Evolutionary conservation across 805 yeast genomes (phyloP).

Genomic region (Starmerella vaccinii): DNA sequence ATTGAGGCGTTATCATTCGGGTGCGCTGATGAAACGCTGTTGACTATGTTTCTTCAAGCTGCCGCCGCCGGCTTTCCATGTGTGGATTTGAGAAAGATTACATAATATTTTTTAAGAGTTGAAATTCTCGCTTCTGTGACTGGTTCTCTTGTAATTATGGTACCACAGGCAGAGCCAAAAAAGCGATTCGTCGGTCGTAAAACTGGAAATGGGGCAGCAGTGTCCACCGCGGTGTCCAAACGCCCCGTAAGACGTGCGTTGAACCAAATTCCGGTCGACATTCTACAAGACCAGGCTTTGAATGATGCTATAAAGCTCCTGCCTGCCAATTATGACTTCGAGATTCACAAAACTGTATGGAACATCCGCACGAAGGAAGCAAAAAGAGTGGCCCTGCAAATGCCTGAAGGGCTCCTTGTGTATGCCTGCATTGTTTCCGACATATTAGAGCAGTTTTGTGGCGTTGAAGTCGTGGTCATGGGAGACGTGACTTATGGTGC

Average conservation of each 20-base stretch:
- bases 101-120: not conserved
- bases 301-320: conserved; percentile 70
- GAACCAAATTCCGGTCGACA: conserved; percentile 83
- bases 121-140: not conserved
- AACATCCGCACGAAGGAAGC: conserved; percentile 67
- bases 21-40: not conserved
- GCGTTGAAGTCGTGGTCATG: conserved; percentile 83
- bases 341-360: conserved; percentile 92
- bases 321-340: conserved; percentile 90
- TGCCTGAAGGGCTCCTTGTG: conserved; percentile 93
- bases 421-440: conserved; percentile 86
- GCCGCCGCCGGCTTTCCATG: not conserved
- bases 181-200: conserved; percentile 55
- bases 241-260: conserved; percentile 37
- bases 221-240: conserved; percentile 23
- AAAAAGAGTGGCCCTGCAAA: conserved; percentile 79
- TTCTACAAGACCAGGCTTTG: conserved; percentile 67
- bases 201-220: conserved; percentile 15
- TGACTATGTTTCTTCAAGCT: not conserved
- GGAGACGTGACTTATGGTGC: conserved; percentile 99
- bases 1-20: conserved; percentile 77
- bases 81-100: not conserved
- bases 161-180: conserved; percentile 25
- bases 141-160: not conserved
- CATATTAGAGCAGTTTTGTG: conserved; percentile 82